Percentiles rank a stretch among this genome's conserved stretches.
These are phyloP conservation scores for Aspergillus ellipticus DNA, from an alignment of 495 filamentous ascomycete genomes.

Conservation along the genomic window DNA sequence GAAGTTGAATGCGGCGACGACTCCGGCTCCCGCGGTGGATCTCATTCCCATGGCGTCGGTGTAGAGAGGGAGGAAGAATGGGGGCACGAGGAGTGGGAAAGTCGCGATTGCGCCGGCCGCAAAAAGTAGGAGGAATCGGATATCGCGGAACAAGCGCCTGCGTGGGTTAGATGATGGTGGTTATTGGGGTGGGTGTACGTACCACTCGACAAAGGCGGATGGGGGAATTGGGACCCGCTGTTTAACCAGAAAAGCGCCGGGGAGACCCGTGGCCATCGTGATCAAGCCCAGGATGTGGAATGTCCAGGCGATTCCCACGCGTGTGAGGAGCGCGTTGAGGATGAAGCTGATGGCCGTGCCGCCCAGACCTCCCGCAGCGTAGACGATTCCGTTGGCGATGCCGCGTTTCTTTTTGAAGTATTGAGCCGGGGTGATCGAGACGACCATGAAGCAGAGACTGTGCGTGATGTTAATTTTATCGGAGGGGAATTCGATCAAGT, in stretches of 20 bases:
- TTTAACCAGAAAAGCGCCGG: conserved; percentile 55
- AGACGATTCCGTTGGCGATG: conserved; percentile 55
- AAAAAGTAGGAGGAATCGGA: conserved; percentile 50
- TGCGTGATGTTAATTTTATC: neutral
- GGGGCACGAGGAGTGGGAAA: conserved; percentile 58
- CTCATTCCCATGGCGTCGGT: conserved; percentile 43
- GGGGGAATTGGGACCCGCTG: conserved; percentile 45
- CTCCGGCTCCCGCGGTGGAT: conserved; percentile 46
- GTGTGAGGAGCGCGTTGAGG: conserved; percentile 42
- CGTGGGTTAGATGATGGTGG: neutral
- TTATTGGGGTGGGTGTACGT: neutral
- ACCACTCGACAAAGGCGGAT: conserved; percentile 50
- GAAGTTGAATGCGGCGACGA: conserved; percentile 56
- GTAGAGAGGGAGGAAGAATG: conserved; percentile 55
- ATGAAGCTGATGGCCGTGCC: conserved; percentile 48
- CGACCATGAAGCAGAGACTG: conserved; percentile 30
- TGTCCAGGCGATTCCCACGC: conserved; percentile 50
- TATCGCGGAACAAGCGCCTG: conserved; percentile 48
- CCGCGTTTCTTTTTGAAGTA: conserved; percentile 54
- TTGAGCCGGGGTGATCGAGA: conserved; percentile 48
- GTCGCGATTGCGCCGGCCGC: conserved; percentile 53
- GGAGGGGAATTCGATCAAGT: neutral
- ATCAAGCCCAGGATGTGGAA: conserved; percentile 50
- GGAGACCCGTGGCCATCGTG: conserved; percentile 46
- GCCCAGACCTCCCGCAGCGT: conserved; percentile 51